A percentile compares a stretch with the other conserved stretches of the same genome.
These are phyloP conservation scores for Pichia sp. DNA, from an alignment of 1,139 yeast species.

Conservation along the genomic window DNA sequence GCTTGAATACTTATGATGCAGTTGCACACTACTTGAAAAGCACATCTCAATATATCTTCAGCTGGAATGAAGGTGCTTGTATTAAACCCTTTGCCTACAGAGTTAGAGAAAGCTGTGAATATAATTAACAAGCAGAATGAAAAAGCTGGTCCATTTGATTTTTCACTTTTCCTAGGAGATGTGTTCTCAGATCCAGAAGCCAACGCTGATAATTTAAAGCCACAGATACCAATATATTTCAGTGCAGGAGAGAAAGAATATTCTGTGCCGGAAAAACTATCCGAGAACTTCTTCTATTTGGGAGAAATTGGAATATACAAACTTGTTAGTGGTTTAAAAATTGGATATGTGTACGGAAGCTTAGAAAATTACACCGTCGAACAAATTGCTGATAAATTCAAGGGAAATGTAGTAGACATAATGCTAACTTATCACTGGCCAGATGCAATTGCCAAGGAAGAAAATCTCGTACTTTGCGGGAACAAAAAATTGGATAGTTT, in stretches of 20 bases:
- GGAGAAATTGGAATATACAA: slow-evolving; percentile 38
- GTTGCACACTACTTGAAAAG: neutral
- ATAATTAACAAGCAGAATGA: slow-evolving; percentile 48
- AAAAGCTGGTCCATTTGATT: slow-evolving; percentile 64
- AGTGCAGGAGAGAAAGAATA: slow-evolving; percentile 18
- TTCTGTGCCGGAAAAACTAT: neutral
- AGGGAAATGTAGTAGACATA: slow-evolving; percentile 43
- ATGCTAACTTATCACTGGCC: slow-evolving; percentile 64
- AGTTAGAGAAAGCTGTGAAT: slow-evolving; percentile 40
- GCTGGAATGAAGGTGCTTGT: slow-evolving; percentile 32
- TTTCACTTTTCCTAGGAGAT: slow-evolving; percentile 51
- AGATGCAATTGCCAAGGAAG: slow-evolving; percentile 40
- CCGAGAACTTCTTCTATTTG: slow-evolving; percentile 20
- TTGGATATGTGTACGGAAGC: slow-evolving; percentile 42
- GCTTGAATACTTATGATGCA: no score
- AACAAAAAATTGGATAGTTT: slow-evolving; percentile 42
- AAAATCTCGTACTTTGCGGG: slow-evolving; percentile 40
- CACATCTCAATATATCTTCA: neutral
- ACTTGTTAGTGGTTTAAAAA: slow-evolving; percentile 41
- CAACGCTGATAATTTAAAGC: neutral
- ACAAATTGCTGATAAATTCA: slow-evolving; percentile 22
- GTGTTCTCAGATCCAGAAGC: slow-evolving; percentile 23
- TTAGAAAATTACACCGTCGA: slow-evolving; percentile 20
- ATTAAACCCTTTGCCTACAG: slow-evolving; percentile 44
- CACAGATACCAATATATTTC: slow-evolving; percentile 23